Conservation (phyloP, 2,329 filamentous ascomycete genomes). For the Scleromitrula shiraiana region DNA sequence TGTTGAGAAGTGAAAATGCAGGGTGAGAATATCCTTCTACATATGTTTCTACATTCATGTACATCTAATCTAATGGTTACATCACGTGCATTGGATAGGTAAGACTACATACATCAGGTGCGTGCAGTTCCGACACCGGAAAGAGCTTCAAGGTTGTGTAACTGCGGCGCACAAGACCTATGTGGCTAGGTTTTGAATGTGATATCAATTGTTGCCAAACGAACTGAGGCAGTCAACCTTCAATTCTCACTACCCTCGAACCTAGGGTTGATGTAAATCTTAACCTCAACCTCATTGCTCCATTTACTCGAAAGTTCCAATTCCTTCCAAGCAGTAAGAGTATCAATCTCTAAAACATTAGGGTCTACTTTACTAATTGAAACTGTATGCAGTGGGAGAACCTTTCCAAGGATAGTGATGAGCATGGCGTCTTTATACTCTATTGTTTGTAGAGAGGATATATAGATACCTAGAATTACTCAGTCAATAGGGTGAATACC, state of each 20-base stretch:
- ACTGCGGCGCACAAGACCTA: too few species aligned
- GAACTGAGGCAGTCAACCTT: too few species aligned
- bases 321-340: constrained; percentile 68
- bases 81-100: too few species aligned
- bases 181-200: too few species aligned
- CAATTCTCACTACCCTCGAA: neutral
- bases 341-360: constrained; percentile 68
- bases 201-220: too few species aligned
- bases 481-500: too few species aligned
- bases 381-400: constrained; percentile 62
- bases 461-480: constrained; percentile 57
- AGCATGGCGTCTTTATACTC: constrained; percentile 60
- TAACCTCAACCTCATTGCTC: constrained; percentile 71
- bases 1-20: too few species aligned
- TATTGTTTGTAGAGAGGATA: constrained; percentile 58
- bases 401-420: constrained; percentile 62
- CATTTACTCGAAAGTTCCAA: constrained; percentile 62
- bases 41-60: too few species aligned
- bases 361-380: constrained; percentile 42
- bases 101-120: too few species aligned
- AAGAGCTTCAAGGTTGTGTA: too few species aligned
- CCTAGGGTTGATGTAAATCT: constrained; percentile 21
- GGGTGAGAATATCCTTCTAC: too few species aligned
- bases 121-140: neutral
- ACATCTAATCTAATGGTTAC: too few species aligned